phyloP scores from a whole-genome alignment of 2,329 filamentous ascomycete genomes.

The Shiraia sp. region DNA sequence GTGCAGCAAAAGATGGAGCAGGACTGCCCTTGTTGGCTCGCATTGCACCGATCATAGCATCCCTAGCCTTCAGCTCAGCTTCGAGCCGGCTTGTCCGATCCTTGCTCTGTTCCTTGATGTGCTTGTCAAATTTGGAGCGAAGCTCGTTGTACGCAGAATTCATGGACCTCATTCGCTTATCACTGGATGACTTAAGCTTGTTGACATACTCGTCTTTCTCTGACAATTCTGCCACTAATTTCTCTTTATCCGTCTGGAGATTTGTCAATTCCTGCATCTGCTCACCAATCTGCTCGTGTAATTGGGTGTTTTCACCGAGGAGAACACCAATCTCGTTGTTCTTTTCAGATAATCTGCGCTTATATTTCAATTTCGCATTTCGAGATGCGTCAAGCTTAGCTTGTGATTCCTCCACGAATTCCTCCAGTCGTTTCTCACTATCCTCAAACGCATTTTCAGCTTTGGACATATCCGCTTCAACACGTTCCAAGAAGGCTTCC shows the following conservation, averaged over 20 bases:
- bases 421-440: constrained; percentile 32
- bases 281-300: constrained; percentile 31
- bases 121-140: constrained; percentile 19
- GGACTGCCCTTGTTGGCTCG: constrained; percentile 29
- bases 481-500: constrained; percentile 36
- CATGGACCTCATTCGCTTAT: constrained; percentile 25
- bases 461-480: constrained; percentile 34
- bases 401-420: constrained; percentile 33
- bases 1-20: constrained; percentile 22
- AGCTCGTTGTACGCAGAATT: constrained; percentile 25
- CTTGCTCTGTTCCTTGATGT: constrained; percentile 15
- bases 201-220: constrained; percentile 32
- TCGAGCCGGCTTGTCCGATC: constrained; percentile 13
- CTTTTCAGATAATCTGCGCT: constrained; percentile 29
- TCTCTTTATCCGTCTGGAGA: constrained; percentile 25
- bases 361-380: constrained; percentile 36
- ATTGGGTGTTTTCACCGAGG: constrained; percentile 30
- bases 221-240: constrained; percentile 27
- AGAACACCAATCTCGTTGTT: constrained; percentile 35
- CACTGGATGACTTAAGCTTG: constrained; percentile 26
- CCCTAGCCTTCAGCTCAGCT: constrained; percentile 28
- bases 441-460: constrained; percentile 37
- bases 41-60: constrained; percentile 32
- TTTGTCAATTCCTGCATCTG: constrained; percentile 28
- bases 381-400: constrained; percentile 32